phyloP scores from a whole-genome alignment of 2,329 filamentous ascomycete genomes.

The Fusarium lateritium region DNA sequence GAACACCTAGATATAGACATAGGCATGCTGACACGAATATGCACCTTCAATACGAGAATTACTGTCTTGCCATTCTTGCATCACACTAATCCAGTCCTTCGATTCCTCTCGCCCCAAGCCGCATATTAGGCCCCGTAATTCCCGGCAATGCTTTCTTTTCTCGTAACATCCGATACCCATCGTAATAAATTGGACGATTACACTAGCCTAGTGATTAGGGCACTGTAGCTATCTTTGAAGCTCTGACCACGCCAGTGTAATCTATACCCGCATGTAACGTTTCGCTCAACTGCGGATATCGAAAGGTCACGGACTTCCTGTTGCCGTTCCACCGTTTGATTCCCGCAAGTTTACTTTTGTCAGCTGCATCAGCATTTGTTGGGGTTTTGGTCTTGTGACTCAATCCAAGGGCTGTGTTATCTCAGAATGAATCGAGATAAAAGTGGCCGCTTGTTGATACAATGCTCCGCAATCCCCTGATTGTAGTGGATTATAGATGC shows the following conservation, averaged over 20 bases:
- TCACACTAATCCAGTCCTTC: no score
- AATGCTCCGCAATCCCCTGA: background rate
- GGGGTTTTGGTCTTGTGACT: background rate
- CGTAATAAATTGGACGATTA: slow-evolving; percentile 14
- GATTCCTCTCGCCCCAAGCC: no score
- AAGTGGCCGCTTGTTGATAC: slow-evolving; percentile 7
- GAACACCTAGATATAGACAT: slow-evolving; percentile 14
- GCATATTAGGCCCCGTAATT: slow-evolving; percentile 20
- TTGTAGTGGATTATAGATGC: slow-evolving; percentile 7
- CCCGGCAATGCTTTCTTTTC: slow-evolving; percentile 22
- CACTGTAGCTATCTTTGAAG: slow-evolving; percentile 11
- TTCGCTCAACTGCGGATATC: slow-evolving; percentile 32
- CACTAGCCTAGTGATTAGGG: background rate
- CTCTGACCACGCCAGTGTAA: slow-evolving; percentile 31
- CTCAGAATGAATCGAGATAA: slow-evolving; percentile 14
- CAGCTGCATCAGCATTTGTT: slow-evolving; percentile 3
- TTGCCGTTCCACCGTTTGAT: slow-evolving; percentile 8
- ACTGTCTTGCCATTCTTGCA: background rate
- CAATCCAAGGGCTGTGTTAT: background rate
- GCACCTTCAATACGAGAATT: slow-evolving; percentile 16
- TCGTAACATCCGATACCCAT: slow-evolving; percentile 27
- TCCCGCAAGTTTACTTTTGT: slow-evolving; percentile 7
- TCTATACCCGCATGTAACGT: slow-evolving; percentile 43
- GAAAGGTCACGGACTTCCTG: slow-evolving; percentile 7
- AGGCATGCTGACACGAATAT: slow-evolving; percentile 17